Base-by-base conservation (phyloP, 805 yeast genomes). In the Starmerella tilneyi region DNA sequence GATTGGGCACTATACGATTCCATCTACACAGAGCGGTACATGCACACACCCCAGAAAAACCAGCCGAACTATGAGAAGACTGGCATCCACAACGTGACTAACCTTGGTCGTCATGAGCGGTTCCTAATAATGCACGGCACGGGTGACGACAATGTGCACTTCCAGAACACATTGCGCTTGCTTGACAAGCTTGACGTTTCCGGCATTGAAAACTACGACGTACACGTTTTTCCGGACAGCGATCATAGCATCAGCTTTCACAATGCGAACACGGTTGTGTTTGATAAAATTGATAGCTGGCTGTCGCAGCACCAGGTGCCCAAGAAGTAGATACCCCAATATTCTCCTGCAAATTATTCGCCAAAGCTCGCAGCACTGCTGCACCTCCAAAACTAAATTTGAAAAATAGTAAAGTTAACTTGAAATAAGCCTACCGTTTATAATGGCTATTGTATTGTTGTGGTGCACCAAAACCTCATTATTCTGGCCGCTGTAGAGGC, bases 61-160 rank as follows among this genome's bases (percentile, higher is more conserved):
- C 58, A 67, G 2, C 53, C 48, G 4, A 92, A 89, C 0, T 89
- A 89, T 61, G 58, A 59, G 4, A 55, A 61, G 8, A 69, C 83
- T 1, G 69, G 78, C 1, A 78, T 89, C 26, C 65, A 67, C 42
- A 67, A 81, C 41, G 74, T 73, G 20, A 70, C 73, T 1, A 71
- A 70, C 9, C 72, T 92, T 52, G 76, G 70, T 13, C 58, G 68
- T 37, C 73, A 71, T 9, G 71, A 71, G 38, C 70, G 97, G 57
- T 85, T 92, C 58, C 63, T 92, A 49, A 60, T 92, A 29, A 84
- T 89, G 84, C 98, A 89, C 59, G 98, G 98, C 1, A 79, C 96
- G 0, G 95, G 96, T 4, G 98, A 92, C 64, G 98, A 92, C 63
- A 92, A 92, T 56, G 98, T 92, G 37, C 97, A 92, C 64, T 76